Percentiles rank a stretch among this genome's conserved stretches.
Conservation (phyloP, 345 rosid genomes). For the Linum trigynum region DNA sequence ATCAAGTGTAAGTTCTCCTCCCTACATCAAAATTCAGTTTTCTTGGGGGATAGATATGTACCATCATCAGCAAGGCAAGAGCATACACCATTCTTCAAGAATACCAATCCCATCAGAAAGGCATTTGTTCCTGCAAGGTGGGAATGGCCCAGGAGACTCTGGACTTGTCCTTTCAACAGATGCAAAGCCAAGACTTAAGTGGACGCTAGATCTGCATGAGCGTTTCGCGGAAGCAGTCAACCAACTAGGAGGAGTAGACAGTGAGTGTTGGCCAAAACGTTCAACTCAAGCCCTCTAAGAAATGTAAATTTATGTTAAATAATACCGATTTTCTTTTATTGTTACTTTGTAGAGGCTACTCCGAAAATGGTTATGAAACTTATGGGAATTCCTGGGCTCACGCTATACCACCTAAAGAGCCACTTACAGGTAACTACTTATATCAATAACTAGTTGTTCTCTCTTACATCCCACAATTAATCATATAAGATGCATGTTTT, state of each 20-base stretch:
- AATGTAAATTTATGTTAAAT: conserved; percentile 5
- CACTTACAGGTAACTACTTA: conserved; percentile 67
- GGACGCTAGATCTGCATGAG: conserved; percentile 90
- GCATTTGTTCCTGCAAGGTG: conserved; percentile 69
- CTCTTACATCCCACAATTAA: neutral
- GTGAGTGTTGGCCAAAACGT: conserved; percentile 34
- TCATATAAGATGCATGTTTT: too few relatives aligned
- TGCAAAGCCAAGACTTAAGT: conserved; percentile 86
- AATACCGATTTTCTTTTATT: conserved; percentile 8
- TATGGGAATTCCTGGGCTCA: conserved; percentile 91
- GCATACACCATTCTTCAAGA: conserved; percentile 55
- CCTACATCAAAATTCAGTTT: too few relatives aligned
- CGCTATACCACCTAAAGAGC: conserved; percentile 89
- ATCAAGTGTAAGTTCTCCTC: too few relatives aligned
- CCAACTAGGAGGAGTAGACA: conserved; percentile 94
- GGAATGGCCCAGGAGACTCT: conserved; percentile 77
- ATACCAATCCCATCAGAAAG: conserved; percentile 53
- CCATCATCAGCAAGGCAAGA: too few relatives aligned
- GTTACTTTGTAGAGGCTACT: conserved; percentile 66
- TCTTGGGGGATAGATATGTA: too few relatives aligned
- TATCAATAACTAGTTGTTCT: neutral
- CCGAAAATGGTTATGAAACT: conserved; percentile 91
- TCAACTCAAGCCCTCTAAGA: neutral
- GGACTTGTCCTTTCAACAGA: conserved; percentile 88
- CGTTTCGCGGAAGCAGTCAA: conserved; percentile 81